Evolutionary conservation across 768 basidiomycete species (phyloP).

Genomic region (Mycena metata): DNA sequence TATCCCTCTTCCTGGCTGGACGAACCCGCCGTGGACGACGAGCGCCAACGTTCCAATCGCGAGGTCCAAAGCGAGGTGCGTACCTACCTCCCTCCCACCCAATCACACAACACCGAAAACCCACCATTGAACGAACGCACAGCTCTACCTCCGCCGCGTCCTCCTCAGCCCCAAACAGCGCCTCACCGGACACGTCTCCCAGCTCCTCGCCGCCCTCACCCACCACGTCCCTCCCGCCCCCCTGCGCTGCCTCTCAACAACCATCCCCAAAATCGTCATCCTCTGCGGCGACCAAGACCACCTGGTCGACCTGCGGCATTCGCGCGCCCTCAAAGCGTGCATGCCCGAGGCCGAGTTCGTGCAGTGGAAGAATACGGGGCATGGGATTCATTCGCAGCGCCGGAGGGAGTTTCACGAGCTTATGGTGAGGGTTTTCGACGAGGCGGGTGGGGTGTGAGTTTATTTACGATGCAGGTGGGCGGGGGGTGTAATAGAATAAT

Average conservation of each 20-base stretch:
- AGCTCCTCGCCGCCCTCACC: slow-evolving; percentile 76
- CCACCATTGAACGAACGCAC: too few relatives aligned
- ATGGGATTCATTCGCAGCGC: slow-evolving; percentile 69
- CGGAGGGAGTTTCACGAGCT: slow-evolving; percentile 64
- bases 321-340: slow-evolving; percentile 60
- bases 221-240: slow-evolving; percentile 67
- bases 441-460: slow-evolving; percentile 52
- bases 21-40: slow-evolving; percentile 62
- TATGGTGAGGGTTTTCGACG: slow-evolving; percentile 66
- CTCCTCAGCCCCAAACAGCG: slow-evolving; percentile 69
- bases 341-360: slow-evolving; percentile 74
- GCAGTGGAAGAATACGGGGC: slow-evolving; percentile 72
- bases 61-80: slow-evolving; percentile 69
- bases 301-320: slow-evolving; percentile 66
- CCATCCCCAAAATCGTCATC: slow-evolving; percentile 74
- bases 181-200: slow-evolving; percentile 74
- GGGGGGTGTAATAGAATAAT: too few relatives aligned
- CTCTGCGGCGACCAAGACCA: slow-evolving; percentile 77
- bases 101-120: too few relatives aligned
- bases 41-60: slow-evolving; percentile 71
- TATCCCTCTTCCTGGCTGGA: slow-evolving; percentile 74
- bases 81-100: too few relatives aligned
- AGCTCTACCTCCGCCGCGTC: slow-evolving; percentile 65
- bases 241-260: slow-evolving; percentile 61
- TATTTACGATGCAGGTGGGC: too few relatives aligned